Conservation (phyloP, 1,284 basidiomycete species). For the Pseudozyma tsukubaensis region DNA sequence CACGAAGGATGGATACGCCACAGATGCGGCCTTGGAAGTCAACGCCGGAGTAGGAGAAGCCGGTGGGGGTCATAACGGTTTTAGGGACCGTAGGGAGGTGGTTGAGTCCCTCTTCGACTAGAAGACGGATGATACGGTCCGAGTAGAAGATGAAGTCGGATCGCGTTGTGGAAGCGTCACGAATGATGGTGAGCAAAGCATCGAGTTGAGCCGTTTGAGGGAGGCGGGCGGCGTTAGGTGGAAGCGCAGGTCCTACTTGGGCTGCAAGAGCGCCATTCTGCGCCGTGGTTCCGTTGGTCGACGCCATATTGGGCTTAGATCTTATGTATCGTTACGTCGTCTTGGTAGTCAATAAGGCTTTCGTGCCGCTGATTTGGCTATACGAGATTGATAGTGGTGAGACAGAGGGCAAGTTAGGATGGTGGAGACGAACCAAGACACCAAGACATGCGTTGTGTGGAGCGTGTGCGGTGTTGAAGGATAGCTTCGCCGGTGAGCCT, state of each 20-base stretch:
- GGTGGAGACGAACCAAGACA: background rate
- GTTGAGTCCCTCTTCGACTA: slow-evolving; percentile 83
- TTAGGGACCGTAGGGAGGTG: slow-evolving; percentile 77
- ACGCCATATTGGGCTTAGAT: slow-evolving; percentile 31
- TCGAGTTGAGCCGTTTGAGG: slow-evolving; percentile 82
- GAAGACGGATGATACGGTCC: slow-evolving; percentile 74
- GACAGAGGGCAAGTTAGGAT: background rate
- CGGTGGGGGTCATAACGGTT: slow-evolving; percentile 70
- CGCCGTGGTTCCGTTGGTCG: slow-evolving; percentile 6
- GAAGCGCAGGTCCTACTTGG: slow-evolving; percentile 70
- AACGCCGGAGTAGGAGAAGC: slow-evolving; percentile 75
- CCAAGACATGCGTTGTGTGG: background rate
- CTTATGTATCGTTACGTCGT: no score
- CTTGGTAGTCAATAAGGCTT: no score
- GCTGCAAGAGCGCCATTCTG: slow-evolving; percentile 23
- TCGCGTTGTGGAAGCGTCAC: slow-evolving; percentile 72
- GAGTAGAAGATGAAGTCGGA: slow-evolving; percentile 98
- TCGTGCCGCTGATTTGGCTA: no score
- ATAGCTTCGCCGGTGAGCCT: background rate
- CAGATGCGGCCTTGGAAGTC: slow-evolving; percentile 64
- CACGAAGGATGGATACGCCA: slow-evolving; percentile 68
- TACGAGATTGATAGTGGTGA: no score
- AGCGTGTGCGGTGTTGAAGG: background rate
- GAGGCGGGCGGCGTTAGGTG: slow-evolving; percentile 84
- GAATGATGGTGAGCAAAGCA: slow-evolving; percentile 93